Evolutionary conservation across 2,329 filamentous ascomycete species (phyloP).

Genomic region (Diaporthe citriasiana): DNA sequence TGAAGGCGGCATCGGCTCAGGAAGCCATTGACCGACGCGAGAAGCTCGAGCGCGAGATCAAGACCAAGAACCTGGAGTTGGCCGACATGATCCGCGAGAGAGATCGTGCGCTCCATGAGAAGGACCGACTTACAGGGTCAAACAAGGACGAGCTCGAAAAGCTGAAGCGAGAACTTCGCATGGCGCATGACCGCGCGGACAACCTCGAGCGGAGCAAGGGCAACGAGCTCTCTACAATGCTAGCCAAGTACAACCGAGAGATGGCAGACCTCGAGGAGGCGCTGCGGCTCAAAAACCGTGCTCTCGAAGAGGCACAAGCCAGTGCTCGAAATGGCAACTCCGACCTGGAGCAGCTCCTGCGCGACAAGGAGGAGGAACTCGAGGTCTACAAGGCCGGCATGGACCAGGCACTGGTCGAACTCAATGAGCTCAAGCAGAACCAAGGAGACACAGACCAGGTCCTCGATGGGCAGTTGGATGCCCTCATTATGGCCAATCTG

Average conservation of each 20-base stretch:
- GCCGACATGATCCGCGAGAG: conserved; percentile 99
- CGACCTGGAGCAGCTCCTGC: conserved; percentile 86
- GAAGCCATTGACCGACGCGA: conserved; percentile 96
- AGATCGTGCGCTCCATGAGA: conserved; percentile 92
- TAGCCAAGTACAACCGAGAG: conserved; percentile 96
- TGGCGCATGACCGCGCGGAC: conserved; percentile 92
- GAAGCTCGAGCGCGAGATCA: conserved; percentile 96
- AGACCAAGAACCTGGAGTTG: conserved; percentile 99
- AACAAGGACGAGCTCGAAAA: conserved; percentile 97
- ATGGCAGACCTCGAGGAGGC: conserved; percentile 97
- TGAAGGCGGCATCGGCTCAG: conserved; percentile 96
- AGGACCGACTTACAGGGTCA: conserved; percentile 86
- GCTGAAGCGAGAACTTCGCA: conserved; percentile 90
- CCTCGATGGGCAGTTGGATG: conserved; percentile 91
- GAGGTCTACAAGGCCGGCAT: conserved; percentile 98
- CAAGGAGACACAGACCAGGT: conserved; percentile 83
- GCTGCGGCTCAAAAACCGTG: conserved; percentile 86
- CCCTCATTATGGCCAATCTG: conserved; percentile 86
- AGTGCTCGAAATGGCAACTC: conserved; percentile 85
- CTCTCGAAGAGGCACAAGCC: conserved; percentile 85
- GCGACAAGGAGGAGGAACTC: conserved; percentile 96
- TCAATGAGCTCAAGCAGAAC: conserved; percentile 87
- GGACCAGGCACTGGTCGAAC: conserved; percentile 93
- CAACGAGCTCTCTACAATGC: conserved; percentile 93
- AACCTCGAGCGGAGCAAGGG: conserved; percentile 94